Evolutionary conservation across 345 rosid species (phyloP).

Genomic region (Lepidium sativum): DNA sequence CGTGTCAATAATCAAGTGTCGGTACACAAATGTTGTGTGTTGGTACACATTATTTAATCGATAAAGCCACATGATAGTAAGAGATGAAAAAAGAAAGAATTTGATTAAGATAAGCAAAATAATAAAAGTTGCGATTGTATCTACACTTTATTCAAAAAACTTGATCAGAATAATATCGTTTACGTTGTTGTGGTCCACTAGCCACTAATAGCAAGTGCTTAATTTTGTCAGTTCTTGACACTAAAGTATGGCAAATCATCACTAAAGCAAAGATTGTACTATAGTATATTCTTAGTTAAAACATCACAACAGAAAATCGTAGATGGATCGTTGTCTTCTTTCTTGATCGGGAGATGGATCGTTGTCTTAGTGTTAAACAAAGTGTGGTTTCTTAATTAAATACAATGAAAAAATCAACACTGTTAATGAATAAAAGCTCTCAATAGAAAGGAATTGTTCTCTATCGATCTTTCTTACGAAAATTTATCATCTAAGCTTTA

Average conservation of each 20-base stretch:
- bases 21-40: not conserved
- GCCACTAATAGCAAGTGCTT: not conserved
- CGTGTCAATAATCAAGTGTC: not conserved
- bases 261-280: not conserved
- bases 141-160: not conserved
- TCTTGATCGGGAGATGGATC: not conserved
- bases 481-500: too few relatives aligned
- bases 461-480: not conserved
- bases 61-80: not conserved
- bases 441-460: not conserved
- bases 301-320: not conserved
- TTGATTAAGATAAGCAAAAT: not conserved
- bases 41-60: not conserved
- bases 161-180: not conserved
- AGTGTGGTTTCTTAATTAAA: not conserved
- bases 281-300: too few relatives aligned
- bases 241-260: not conserved
- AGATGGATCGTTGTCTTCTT: too few relatives aligned
- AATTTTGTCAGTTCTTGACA: not conserved
- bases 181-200: not conserved
- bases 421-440: not conserved
- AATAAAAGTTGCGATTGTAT: not conserved
- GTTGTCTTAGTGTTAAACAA: not conserved
- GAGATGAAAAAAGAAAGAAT: not conserved
- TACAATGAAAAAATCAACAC: not conserved